Evolutionary conservation across 371 early-diverging fungal genomes (phyloP).

Genomic region (Syncephalastrum racemosum): DNA sequence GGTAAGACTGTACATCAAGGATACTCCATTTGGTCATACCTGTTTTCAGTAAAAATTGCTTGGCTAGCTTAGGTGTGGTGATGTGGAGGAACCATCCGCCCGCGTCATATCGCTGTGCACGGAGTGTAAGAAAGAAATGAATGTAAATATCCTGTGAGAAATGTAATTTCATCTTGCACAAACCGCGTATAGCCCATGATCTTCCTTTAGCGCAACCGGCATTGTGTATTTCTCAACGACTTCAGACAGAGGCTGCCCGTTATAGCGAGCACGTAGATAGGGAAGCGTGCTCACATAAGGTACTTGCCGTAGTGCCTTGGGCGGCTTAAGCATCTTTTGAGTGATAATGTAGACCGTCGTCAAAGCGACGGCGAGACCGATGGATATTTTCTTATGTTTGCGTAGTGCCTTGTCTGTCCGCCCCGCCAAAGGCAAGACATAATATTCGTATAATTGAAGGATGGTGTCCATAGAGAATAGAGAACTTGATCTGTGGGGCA

Average conservation of each 20-base stretch:
- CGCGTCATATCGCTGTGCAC: slow-evolving; percentile 4
- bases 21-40: not conserved
- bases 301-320: slow-evolving; percentile 14
- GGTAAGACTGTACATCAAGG: too few species aligned
- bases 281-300: slow-evolving; percentile 9
- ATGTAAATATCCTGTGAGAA: not conserved
- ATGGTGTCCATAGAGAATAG: too few species aligned
- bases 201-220: not conserved
- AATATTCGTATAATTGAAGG: too few species aligned
- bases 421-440: too few species aligned
- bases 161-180: not conserved
- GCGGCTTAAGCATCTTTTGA: slow-evolving; percentile 11
- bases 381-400: not conserved
- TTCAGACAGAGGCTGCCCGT: not conserved
- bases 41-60: slow-evolving; percentile 9
- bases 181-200: slow-evolving; percentile 8
- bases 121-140: not conserved
- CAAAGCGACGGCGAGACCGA: slow-evolving; percentile 7
- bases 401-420: too few species aligned
- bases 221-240: not conserved
- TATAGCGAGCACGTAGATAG: not conserved
- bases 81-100: slow-evolving; percentile 15
- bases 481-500: too few species aligned
- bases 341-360: slow-evolving; percentile 5
- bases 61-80: slow-evolving; percentile 2